These are phyloP conservation scores for Angophora floribunda DNA, from an alignment of 345 rosid genomes.

Conservation along the genomic window DNA sequence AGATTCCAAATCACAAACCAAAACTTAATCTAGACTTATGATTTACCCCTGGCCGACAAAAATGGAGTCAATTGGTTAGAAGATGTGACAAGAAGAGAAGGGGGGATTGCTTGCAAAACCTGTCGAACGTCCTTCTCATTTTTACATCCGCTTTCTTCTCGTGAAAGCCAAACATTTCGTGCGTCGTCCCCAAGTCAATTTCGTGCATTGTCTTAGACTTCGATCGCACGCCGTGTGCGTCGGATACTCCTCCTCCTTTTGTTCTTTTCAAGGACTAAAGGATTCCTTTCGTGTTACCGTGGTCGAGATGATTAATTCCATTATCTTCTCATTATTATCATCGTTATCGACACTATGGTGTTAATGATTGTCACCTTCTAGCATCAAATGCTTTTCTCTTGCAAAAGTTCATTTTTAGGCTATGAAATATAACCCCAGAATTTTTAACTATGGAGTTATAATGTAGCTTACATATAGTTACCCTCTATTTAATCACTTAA, in stretches of 20 bases:
- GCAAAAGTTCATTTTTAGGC: not conserved
- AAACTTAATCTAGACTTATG: not conserved
- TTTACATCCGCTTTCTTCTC: not conserved
- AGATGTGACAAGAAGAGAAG: not conserved
- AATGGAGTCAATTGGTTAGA: not conserved
- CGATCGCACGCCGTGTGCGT: not conserved
- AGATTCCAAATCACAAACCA: not conserved
- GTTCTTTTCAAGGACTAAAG: not conserved
- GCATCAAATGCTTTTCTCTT: not conserved
- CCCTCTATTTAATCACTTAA: not conserved
- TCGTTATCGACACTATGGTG: not conserved
- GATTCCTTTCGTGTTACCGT: not conserved
- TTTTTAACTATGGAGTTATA: not conserved
- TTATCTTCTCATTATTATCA: not conserved
- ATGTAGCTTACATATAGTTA: not conserved
- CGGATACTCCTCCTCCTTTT: not conserved
- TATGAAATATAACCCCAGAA: rapidly evolving
- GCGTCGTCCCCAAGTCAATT: not conserved
- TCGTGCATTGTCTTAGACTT: not conserved
- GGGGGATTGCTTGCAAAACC: not conserved
- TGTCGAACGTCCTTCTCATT: not conserved
- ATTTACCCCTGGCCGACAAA: not conserved
- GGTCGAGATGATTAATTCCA: not conserved
- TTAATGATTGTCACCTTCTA: not conserved
- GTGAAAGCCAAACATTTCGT: not conserved